Evolutionary conservation across 129 eudicot genomes (phyloP).

Genomic region (Deinandra increscens): DNA sequence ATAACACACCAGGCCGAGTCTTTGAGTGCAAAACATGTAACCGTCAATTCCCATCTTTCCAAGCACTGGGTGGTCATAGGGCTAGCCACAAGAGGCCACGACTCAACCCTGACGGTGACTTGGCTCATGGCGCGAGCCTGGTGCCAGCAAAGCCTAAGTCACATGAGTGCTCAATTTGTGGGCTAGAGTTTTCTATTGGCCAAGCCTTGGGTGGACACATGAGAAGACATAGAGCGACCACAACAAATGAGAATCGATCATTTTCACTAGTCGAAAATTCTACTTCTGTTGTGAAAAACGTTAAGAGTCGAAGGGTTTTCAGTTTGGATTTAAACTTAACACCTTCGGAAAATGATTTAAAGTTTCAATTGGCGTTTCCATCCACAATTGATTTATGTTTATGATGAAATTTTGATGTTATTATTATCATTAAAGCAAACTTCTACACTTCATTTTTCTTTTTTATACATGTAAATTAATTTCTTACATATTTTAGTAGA

Average conservation of each 20-base stretch:
- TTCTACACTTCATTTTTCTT: background rate
- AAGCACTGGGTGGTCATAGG: constrained; percentile 91
- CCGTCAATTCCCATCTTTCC: constrained; percentile 76
- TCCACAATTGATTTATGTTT: constrained; percentile 25
- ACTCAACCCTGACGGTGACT: constrained; percentile 26
- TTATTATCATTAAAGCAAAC: background rate
- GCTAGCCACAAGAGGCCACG: constrained; percentile 92
- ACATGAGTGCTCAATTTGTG: constrained; percentile 85
- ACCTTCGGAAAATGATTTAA: constrained; percentile 4
- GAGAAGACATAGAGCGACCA: constrained; percentile 63
- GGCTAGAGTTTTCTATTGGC: constrained; percentile 69
- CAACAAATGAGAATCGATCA: constrained; percentile 21
- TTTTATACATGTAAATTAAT: background rate
- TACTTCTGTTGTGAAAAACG: constrained; percentile 44
- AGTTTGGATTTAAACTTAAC: constrained; percentile 11
- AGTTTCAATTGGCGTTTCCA: background rate
- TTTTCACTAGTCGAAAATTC: background rate
- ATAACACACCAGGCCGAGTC: constrained; percentile 38
- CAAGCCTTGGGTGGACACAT: constrained; percentile 94
- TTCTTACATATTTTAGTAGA: background rate
- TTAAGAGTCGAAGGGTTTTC: constrained; percentile 41
- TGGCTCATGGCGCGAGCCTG: constrained; percentile 12
- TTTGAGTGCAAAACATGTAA: constrained; percentile 88
- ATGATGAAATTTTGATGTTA: constrained; percentile 17
- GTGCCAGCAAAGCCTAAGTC: constrained; percentile 50